These are phyloP conservation scores for Termitomyces sp. DNA, from an alignment of 768 basidiomycete species.

Conservation along the genomic window DNA sequence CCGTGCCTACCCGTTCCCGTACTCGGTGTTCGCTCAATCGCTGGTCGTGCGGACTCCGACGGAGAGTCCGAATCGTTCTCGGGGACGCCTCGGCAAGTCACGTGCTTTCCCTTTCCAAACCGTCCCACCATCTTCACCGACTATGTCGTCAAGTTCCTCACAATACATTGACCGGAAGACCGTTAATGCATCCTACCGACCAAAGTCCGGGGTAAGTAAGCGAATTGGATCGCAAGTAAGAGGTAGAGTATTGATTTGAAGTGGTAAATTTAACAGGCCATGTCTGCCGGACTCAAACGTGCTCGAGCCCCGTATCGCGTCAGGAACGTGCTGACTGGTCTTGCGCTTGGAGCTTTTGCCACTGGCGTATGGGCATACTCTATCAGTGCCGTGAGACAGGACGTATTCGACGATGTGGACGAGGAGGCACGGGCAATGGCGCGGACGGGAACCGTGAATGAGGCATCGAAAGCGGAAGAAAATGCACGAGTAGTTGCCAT, in stretches of 20 bases:
- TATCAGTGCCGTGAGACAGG: conserved; percentile 91
- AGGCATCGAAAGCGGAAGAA: conserved; percentile 28
- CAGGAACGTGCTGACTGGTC: conserved; percentile 78
- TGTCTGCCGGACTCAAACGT: conserved; percentile 85
- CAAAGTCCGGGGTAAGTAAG: conserved; percentile 46
- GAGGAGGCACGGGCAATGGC: conserved; percentile 68
- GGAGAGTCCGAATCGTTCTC: not conserved
- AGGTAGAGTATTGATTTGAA: not conserved
- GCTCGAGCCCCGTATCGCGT: conserved; percentile 83
- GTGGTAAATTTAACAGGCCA: conserved; percentile 44
- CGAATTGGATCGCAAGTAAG: conserved; percentile 7
- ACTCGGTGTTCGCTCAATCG: not conserved
- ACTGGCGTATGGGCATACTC: conserved; percentile 89
- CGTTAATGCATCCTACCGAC: conserved; percentile 49
- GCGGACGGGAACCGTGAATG: conserved; percentile 27
- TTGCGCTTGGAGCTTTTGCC: conserved; percentile 68
- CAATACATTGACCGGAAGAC: conserved; percentile 45
- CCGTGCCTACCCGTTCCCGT: conserved; percentile 5
- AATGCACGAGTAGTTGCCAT: conserved; percentile 15
- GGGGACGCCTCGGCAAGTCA: not conserved
- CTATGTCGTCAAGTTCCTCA: conserved; percentile 18
- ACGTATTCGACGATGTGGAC: conserved; percentile 86
- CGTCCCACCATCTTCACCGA: not conserved
- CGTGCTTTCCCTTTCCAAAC: conserved; percentile 11
- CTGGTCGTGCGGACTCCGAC: too few relatives aligned